These are phyloP conservation scores for Entomortierella lignicola DNA, from an alignment of 192 early-diverging fungal genomes.

Conservation along the genomic window DNA sequence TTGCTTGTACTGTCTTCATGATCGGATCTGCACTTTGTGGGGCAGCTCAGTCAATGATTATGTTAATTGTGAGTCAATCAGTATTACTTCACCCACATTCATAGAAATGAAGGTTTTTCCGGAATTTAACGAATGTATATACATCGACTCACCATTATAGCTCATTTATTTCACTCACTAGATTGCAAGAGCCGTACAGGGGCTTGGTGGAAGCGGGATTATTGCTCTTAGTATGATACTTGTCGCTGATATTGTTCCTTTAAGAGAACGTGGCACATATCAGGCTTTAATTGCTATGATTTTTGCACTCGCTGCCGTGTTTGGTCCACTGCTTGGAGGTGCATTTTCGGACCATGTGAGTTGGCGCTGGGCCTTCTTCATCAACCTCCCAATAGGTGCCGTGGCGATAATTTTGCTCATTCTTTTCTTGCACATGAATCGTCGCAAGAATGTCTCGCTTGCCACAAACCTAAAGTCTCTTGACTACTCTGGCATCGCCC, in stretches of 20 bases:
- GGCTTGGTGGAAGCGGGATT: constrained; percentile 68
- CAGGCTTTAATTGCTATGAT: constrained; percentile 79
- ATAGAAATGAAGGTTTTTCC: too few species aligned
- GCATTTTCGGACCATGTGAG: constrained; percentile 73
- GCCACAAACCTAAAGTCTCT: constrained; percentile 44
- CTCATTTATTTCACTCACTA: constrained; percentile 4
- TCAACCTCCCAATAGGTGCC: constrained; percentile 84
- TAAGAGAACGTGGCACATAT: constrained; percentile 74
- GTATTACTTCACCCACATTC: too few species aligned
- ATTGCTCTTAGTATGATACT: constrained; percentile 70
- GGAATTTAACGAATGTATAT: too few species aligned
- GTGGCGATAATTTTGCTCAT: constrained; percentile 23
- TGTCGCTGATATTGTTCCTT: constrained; percentile 70
- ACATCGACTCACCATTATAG: neutral
- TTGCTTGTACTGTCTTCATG: constrained; percentile 64
- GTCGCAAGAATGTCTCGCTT: constrained; percentile 48
- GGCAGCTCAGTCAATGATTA: constrained; percentile 58
- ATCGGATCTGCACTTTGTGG: constrained; percentile 79
- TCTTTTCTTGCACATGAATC: constrained; percentile 51
- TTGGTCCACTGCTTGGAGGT: constrained; percentile 86
- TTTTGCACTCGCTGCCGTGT: constrained; percentile 76
- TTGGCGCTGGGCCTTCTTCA: constrained; percentile 85
- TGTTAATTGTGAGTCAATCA: constrained; percentile 61
- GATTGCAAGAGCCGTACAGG: constrained; percentile 64
- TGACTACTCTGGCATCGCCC: constrained; percentile 32